Conservation (phyloP, 495 filamentous ascomycete genomes). For the Talaromyces wortmannii region DNA sequence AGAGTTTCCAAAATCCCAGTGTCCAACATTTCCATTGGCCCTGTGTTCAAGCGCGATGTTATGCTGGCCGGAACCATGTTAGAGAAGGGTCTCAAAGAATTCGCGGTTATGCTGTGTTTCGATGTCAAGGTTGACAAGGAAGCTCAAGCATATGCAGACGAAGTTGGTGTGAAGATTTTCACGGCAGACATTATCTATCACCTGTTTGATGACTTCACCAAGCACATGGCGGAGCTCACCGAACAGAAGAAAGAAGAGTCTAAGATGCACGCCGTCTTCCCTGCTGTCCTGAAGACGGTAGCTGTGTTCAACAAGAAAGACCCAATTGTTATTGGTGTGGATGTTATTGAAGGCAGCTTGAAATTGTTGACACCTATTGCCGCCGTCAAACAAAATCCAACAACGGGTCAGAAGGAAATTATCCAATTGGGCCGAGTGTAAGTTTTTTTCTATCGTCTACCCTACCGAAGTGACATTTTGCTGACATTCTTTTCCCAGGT, state of each 20-base stretch:
- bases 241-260: slow-evolving; percentile 94
- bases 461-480: slow-evolving; percentile 4
- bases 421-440: slow-evolving; percentile 90
- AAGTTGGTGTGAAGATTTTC: slow-evolving; percentile 96
- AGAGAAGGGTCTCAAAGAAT: slow-evolving; percentile 83
- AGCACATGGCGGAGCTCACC: slow-evolving; percentile 77
- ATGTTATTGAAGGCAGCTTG: slow-evolving; percentile 85
- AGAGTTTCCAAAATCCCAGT: slow-evolving; percentile 93
- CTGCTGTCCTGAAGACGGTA: slow-evolving; percentile 80
- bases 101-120: slow-evolving; percentile 98
- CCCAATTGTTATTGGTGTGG: slow-evolving; percentile 93
- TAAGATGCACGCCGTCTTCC: slow-evolving; percentile 94
- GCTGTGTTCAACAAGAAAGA: slow-evolving; percentile 98
- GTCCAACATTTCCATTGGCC: slow-evolving; percentile 93
- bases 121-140: slow-evolving; percentile 99
- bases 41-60: slow-evolving; percentile 97
- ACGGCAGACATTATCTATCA: slow-evolving; percentile 99
- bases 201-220: slow-evolving; percentile 92
- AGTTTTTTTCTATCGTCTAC: slow-evolving; percentile 28
- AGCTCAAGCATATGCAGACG: slow-evolving; percentile 82
- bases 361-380: slow-evolving; percentile 82
- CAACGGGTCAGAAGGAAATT: slow-evolving; percentile 75
- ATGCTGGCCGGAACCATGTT: slow-evolving; percentile 96
- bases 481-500: slow-evolving; percentile 38
- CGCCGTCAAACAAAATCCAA: slow-evolving; percentile 71